Conservation (phyloP, 1,139 yeast species). For the Blastobotrys ciferrii region DNA sequence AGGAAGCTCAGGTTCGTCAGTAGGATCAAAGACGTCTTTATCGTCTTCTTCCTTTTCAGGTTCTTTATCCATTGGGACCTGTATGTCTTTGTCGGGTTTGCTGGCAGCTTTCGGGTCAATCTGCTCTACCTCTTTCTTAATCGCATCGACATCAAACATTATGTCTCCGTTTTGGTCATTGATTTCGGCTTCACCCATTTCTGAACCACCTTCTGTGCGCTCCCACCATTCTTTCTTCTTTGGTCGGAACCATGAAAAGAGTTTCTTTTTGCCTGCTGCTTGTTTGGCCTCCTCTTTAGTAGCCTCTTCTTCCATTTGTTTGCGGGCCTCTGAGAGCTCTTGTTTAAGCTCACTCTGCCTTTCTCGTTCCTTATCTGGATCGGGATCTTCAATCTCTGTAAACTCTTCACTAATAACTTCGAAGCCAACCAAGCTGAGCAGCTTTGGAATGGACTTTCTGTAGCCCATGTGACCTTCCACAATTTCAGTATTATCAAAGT, state of each 20-base stretch:
- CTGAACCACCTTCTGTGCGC: conserved; percentile 44
- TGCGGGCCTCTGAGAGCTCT: conserved; percentile 84
- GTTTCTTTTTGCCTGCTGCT: conserved; percentile 39
- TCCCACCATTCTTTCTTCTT: conserved; percentile 91
- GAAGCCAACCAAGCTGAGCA: conserved; percentile 69
- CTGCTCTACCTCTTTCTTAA: conserved; percentile 33
- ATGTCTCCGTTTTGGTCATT: conserved; percentile 22
- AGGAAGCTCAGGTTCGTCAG: conserved; percentile 1
- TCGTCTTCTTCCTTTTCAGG: conserved; percentile 3
- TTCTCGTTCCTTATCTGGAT: conserved; percentile 79
- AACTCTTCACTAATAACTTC: conserved; percentile 87
- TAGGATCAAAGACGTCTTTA: conserved; percentile 4
- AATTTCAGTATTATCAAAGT: conserved; percentile 77
- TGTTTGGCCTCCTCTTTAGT: conserved; percentile 27
- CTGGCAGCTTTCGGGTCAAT: conserved; percentile 19
- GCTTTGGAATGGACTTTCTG: conserved; percentile 85
- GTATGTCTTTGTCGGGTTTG: conserved; percentile 18
- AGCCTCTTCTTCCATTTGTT: conserved; percentile 41
- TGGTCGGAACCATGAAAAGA: conserved; percentile 59
- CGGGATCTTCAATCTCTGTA: conserved; percentile 94
- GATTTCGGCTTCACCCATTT: conserved; percentile 23
- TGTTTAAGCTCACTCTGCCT: conserved; percentile 71
- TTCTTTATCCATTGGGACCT: conserved; percentile 15
- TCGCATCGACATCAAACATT: conserved; percentile 42
- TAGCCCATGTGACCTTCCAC: conserved; percentile 98